Percentiles rank a stretch among this genome's conserved stretches.
Evolutionary conservation across 2,329 filamentous ascomycete species (phyloP).

Genomic region (Monosporascus ibericus): DNA sequence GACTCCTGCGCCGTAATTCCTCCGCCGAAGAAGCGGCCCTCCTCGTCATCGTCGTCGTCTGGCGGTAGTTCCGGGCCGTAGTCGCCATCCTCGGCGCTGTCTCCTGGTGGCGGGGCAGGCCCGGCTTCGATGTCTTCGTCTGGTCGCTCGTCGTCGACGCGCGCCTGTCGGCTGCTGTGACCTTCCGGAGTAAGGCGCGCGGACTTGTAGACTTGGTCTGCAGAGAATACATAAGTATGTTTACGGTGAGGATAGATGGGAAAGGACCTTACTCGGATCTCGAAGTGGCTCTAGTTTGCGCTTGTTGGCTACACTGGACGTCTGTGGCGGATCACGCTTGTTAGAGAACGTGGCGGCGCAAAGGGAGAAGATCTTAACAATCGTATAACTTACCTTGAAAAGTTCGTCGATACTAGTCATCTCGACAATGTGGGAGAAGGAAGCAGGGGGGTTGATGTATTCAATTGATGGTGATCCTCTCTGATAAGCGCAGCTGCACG

Average conservation of each 20-base stretch:
- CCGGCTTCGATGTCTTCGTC: conserved; percentile 40
- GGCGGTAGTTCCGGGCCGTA: conserved; percentile 23
- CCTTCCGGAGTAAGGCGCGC: conserved; percentile 44
- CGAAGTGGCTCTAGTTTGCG: conserved; percentile 56
- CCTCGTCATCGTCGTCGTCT: conserved; percentile 63
- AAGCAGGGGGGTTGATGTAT: too few species aligned
- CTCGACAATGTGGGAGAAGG: background rate
- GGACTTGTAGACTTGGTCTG: conserved; percentile 60
- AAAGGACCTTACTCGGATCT: conserved; percentile 50
- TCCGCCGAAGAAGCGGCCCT: conserved; percentile 91
- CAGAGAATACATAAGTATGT: background rate
- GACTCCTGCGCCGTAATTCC: conserved; percentile 78
- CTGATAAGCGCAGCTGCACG: too few species aligned
- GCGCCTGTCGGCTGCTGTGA: conserved; percentile 36
- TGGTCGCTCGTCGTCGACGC: conserved; percentile 35
- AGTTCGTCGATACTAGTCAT: conserved; percentile 56
- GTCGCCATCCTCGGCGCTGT: conserved; percentile 37
- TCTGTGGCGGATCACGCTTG: conserved; percentile 10
- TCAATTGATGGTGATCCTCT: too few species aligned
- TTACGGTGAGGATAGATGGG: background rate
- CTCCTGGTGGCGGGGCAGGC: conserved; percentile 46
- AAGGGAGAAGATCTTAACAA: background rate
- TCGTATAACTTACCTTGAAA: conserved; percentile 40
- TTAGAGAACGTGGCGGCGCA: background rate
- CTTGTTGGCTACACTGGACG: conserved; percentile 46